Conservation (phyloP, 352 stramenopile species). For the Phytophthora macrochlamydospora region DNA sequence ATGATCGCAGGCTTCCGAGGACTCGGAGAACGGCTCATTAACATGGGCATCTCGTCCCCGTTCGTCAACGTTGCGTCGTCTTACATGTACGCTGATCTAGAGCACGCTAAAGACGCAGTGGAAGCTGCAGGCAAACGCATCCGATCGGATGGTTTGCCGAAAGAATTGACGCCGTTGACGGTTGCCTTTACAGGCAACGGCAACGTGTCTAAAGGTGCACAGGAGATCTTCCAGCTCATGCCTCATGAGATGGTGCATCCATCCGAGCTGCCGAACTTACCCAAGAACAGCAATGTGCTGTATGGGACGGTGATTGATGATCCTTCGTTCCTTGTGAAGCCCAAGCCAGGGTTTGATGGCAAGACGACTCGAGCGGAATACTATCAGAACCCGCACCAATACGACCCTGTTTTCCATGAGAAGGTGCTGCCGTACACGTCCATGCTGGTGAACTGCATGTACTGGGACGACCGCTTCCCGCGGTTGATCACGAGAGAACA, state of each 20-base stretch:
- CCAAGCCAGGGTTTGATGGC: slow-evolving; percentile 34
- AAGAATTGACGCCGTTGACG: slow-evolving; percentile 80
- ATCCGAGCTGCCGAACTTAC: slow-evolving; percentile 83
- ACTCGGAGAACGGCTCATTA: slow-evolving; percentile 93
- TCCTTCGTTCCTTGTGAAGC: slow-evolving; percentile 66
- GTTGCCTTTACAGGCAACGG: slow-evolving; percentile 95
- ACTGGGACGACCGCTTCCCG: slow-evolving; percentile 96
- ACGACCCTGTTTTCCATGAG: slow-evolving; percentile 92
- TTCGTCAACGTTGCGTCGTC: slow-evolving; percentile 94
- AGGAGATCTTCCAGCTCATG: slow-evolving; percentile 95
- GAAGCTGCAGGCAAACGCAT: slow-evolving; percentile 86
- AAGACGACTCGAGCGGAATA: slow-evolving; percentile 79
- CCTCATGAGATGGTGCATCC: slow-evolving; percentile 93
- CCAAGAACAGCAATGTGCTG: slow-evolving; percentile 60
- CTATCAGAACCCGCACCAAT: slow-evolving; percentile 90
- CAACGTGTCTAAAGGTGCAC: slow-evolving; percentile 94
- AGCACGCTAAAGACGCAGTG: slow-evolving; percentile 88
- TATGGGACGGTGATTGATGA: slow-evolving; percentile 86
- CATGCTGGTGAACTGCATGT: slow-evolving; percentile 96
- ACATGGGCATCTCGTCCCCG: slow-evolving; percentile 92
- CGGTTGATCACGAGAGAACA: slow-evolving; percentile 93
- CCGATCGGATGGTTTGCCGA: slow-evolving; percentile 73
- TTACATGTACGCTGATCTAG: slow-evolving; percentile 95
- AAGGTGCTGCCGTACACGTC: slow-evolving; percentile 90
- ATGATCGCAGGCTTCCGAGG: slow-evolving; percentile 95